These are phyloP conservation scores for Diversispora epigaea DNA, from an alignment of 192 early-diverging fungal genomes.

Conservation along the genomic window DNA sequence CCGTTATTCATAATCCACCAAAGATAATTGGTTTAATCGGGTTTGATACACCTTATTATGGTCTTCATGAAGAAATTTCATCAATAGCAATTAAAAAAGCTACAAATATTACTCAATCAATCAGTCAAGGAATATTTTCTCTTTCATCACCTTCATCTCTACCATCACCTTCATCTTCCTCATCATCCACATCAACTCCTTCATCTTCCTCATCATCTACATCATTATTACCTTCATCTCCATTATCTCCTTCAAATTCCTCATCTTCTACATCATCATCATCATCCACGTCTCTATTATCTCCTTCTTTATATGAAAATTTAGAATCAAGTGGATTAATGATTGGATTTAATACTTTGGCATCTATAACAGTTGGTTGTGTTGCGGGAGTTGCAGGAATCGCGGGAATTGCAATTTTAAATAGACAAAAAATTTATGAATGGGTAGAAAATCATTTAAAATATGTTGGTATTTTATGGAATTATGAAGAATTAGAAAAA, in stretches of 20 bases:
- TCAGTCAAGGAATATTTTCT: not conserved
- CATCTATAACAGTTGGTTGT: conserved; percentile 23
- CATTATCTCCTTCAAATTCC: no score
- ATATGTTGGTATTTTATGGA: conserved; percentile 53
- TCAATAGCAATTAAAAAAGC: conserved; percentile 21
- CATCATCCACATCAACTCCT: no score
- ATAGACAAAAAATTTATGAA: conserved; percentile 39
- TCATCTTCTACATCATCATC: no score
- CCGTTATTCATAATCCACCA: conserved; percentile 13
- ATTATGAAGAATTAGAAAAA: conserved; percentile 38
- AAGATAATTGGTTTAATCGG: conserved; percentile 52
- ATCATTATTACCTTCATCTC: no score
- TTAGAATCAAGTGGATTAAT: no score
- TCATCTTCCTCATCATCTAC: no score
- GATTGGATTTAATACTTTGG: no score
- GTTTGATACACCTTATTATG: conserved; percentile 59
- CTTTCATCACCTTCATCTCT: not conserved
- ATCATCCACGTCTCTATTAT: no score
- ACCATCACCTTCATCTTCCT: no score
- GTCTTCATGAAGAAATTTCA: conserved; percentile 45
- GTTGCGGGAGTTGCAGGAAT: conserved; percentile 43
- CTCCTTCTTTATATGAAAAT: no score
- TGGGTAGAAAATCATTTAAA: conserved; percentile 48
- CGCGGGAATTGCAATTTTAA: conserved; percentile 43
- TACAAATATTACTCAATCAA: not conserved